Percentiles rank a stretch among this genome's conserved stretches.
phyloP scores from a whole-genome alignment of 768 basidiomycete genomes.

The Rhizopogon vesiculosus region DNA sequence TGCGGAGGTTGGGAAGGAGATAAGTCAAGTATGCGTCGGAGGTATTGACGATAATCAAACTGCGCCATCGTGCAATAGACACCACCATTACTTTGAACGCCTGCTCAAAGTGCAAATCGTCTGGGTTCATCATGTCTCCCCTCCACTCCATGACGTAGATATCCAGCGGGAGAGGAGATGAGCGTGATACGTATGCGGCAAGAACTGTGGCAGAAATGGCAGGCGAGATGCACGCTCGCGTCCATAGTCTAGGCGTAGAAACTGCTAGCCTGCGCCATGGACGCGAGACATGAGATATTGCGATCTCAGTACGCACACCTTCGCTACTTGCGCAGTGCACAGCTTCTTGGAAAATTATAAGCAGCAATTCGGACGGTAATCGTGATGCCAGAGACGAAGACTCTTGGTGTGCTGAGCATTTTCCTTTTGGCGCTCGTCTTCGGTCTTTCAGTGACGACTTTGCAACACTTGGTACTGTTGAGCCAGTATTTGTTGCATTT shows the following conservation, averaged over 20 bases:
- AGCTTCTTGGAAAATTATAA: slow-evolving; percentile 24
- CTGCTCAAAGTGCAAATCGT: slow-evolving; percentile 19
- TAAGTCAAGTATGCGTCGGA: slow-evolving; percentile 26
- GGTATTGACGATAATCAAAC: slow-evolving; percentile 15
- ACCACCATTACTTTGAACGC: slow-evolving; percentile 20
- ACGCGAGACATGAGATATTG: slow-evolving; percentile 26
- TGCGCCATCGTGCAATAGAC: slow-evolving; percentile 23
- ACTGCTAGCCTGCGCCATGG: slow-evolving; percentile 26
- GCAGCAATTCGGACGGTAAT: slow-evolving; percentile 25
- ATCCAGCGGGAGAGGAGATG: slow-evolving; percentile 10
- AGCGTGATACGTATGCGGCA: background rate
- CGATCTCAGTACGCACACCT: slow-evolving; percentile 13
- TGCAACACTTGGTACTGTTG: background rate
- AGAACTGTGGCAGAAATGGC: background rate
- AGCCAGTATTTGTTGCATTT: background rate
- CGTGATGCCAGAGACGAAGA: slow-evolving; percentile 1
- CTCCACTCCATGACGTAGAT: slow-evolving; percentile 21
- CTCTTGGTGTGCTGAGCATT: background rate
- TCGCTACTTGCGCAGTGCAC: slow-evolving; percentile 15
- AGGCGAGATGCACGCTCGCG: slow-evolving; percentile 17
- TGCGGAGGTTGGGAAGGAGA: slow-evolving; percentile 20
- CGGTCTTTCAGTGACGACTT: background rate
- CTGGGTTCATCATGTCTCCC: slow-evolving; percentile 13
- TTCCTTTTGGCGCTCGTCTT: background rate
- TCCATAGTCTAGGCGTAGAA: slow-evolving; percentile 25